Evolutionary conservation across 495 filamentous ascomycete species (phyloP), one percentile per base, ranked within the genome.

Genomic region (Pseudoneurospora amorphoporcata): DNA sequence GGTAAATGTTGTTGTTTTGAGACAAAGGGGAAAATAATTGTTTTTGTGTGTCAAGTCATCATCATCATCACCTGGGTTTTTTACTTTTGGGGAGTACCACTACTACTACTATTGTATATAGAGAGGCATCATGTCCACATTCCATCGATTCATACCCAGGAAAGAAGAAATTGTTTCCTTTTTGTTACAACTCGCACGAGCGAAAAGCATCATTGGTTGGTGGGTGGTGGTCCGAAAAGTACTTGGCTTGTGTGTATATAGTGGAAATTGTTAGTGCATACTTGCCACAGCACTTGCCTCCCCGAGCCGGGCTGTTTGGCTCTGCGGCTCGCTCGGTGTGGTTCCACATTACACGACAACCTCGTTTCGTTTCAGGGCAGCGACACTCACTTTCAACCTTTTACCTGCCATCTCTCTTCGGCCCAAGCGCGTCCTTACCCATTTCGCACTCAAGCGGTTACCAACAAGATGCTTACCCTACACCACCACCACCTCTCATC

Each of bases 1-100:
- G 79, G 77, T 84, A 73, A 41, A 68, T 32, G 37, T 32, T 23
- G 8, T 5, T n/a, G n/a, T n/a, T n/a, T 17, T 10, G 35, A 37
- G 35, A 37, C 35, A 37, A 61, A 8, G 53, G 53, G 53, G 10
- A 32, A 35, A 61, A 61, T 61, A 61, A 61, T 61, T 61, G 47
- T 58, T 29, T 14, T 2, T 6, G 47, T 37, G 47, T 37, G 35
- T 37, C 2, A 37, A 37, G 35, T 37, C 35, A 37, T 32, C n/a
- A 47, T 10, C n/a, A 29, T 23, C 19, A 10, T 6, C 53, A 61
- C 12, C 32, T 19, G 53, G 53, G 35, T 1, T 37, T 37, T 61
- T 61, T 16, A 3, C 23, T 61, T 61, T 53, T 61, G 53, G 53
- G 39, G 53, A 61, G 53, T 61, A 29, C 19, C 32, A 61, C 23